These are phyloP conservation scores for Cenchrus purpureus DNA, from an alignment of 176 grass and related monocot genomes.

Conservation along the genomic window DNA sequence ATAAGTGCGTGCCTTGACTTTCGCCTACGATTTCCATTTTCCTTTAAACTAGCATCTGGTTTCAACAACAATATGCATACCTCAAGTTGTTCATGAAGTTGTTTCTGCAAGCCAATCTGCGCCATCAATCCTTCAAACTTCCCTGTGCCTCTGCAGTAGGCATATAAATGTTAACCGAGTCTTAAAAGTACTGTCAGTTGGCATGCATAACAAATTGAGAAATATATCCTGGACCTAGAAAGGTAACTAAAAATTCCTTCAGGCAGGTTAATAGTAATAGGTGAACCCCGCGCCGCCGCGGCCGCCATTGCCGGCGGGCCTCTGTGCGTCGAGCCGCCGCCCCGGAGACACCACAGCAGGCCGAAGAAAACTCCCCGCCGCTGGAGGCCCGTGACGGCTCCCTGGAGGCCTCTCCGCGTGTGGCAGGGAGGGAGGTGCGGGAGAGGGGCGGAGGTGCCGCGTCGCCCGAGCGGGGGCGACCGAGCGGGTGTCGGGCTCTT, in stretches of 20 bases:
- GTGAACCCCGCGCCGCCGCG: no score
- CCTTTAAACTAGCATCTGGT: neutral
- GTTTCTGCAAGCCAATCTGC: slow-evolving; percentile 71
- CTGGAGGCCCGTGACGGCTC: no score
- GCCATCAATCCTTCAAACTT: slow-evolving; percentile 46
- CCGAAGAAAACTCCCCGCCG: no score
- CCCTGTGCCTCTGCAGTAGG: slow-evolving; percentile 42
- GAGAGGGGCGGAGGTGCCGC: no score
- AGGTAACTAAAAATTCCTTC: neutral
- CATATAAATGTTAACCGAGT: neutral
- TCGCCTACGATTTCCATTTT: neutral
- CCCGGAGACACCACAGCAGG: no score
- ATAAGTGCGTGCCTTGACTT: neutral
- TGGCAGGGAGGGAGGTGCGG: no score
- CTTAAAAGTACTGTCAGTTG: neutral
- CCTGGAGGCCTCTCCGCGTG: no score
- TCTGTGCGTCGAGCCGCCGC: no score
- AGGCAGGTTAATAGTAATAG: neutral
- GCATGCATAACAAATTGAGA: neutral
- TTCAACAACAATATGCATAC: slow-evolving; percentile 33
- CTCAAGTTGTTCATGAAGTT: slow-evolving; percentile 75
- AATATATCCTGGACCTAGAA: slow-evolving; percentile 6
- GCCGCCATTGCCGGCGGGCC: no score
- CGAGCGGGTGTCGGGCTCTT: no score
- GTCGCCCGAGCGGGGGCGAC: no score